These are phyloP conservation scores for Boletellus emodensis DNA, from an alignment of 768 basidiomycete species.

Conservation along the genomic window DNA sequence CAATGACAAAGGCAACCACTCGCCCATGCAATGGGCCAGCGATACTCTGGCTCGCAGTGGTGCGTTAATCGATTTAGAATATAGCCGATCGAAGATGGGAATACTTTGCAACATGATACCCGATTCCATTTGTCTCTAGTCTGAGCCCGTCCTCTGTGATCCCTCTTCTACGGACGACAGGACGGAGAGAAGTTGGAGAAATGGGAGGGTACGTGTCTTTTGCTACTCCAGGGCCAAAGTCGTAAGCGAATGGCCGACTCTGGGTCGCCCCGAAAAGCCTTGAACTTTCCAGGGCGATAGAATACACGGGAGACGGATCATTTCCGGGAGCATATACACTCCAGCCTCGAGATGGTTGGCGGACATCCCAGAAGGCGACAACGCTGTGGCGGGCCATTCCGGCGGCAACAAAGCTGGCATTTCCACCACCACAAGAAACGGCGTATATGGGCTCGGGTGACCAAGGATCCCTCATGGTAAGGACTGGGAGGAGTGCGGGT, in stretches of 20 bases:
- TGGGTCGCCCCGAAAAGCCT: conserved; percentile 78
- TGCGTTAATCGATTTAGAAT: neutral
- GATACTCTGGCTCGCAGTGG: neutral
- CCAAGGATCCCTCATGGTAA: conserved; percentile 64
- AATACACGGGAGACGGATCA: conserved; percentile 76
- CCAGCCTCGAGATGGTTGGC: conserved; percentile 60
- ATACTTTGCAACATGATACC: conserved; percentile 52
- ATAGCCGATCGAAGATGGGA: conserved; percentile 27
- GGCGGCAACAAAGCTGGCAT: conserved; percentile 61
- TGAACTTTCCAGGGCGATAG: conserved; percentile 68
- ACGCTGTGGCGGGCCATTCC: conserved; percentile 75
- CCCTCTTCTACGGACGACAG: conserved; percentile 16
- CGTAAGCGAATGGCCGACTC: conserved; percentile 71
- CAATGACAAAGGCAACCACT: neutral
- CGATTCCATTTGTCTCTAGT: conserved; percentile 36
- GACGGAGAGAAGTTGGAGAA: conserved; percentile 20
- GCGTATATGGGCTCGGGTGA: conserved; percentile 71
- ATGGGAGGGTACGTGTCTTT: conserved; percentile 49
- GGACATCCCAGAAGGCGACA: conserved; percentile 80
- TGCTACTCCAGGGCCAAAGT: conserved; percentile 67
- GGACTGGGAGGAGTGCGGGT: conserved; percentile 49
- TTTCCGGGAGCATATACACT: conserved; percentile 79
- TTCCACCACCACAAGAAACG: conserved; percentile 71
- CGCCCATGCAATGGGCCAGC: neutral
- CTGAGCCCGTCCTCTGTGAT: conserved; percentile 21